Evolutionary conservation across 495 filamentous ascomycete genomes (phyloP).

Genomic region (Mycothermus thermophilus): DNA sequence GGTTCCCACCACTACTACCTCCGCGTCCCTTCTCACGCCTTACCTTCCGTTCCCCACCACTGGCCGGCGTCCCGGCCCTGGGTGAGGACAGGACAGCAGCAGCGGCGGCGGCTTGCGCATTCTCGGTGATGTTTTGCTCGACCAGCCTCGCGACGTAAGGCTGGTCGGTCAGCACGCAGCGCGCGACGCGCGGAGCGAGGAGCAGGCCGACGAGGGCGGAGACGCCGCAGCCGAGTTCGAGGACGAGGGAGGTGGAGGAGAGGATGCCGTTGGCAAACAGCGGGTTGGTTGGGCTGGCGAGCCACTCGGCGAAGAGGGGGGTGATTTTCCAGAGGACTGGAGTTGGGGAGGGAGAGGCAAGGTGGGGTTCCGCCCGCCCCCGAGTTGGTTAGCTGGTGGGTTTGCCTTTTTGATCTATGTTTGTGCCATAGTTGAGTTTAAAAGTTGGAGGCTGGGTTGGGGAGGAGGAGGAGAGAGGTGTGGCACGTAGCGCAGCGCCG

Average conservation of each 20-base stretch:
- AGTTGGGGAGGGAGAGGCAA: background rate
- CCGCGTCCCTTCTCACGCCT: too few species aligned
- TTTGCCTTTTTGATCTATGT: constrained; percentile 13
- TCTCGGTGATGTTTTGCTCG: constrained; percentile 59
- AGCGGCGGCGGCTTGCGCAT: constrained; percentile 20
- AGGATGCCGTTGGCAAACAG: constrained; percentile 49
- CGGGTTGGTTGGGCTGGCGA: constrained; percentile 46
- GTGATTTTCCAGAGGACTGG: constrained; percentile 83
- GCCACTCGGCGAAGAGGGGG: constrained; percentile 71
- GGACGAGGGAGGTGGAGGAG: constrained; percentile 38
- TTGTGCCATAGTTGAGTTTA: too few species aligned
- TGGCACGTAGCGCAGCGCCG: too few species aligned
- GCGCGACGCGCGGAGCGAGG: constrained; percentile 44
- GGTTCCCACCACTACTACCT: background rate
- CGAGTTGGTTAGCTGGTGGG: background rate
- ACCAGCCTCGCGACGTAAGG: constrained; percentile 65
- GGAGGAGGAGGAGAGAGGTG: too few species aligned
- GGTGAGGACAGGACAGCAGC: too few species aligned
- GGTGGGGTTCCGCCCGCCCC: too few species aligned
- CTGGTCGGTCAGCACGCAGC: constrained; percentile 79
- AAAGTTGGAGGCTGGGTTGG: too few species aligned
- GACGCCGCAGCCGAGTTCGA: constrained; percentile 83
- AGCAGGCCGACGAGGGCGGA: constrained; percentile 59
- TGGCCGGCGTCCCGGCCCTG: background rate
- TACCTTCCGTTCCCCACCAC: background rate